A percentile compares a stretch with the other conserved stretches of the same genome.
Evolutionary conservation across 371 early-diverging fungal species (phyloP).

Genomic region (Lichtheimia corymbifera): DNA sequence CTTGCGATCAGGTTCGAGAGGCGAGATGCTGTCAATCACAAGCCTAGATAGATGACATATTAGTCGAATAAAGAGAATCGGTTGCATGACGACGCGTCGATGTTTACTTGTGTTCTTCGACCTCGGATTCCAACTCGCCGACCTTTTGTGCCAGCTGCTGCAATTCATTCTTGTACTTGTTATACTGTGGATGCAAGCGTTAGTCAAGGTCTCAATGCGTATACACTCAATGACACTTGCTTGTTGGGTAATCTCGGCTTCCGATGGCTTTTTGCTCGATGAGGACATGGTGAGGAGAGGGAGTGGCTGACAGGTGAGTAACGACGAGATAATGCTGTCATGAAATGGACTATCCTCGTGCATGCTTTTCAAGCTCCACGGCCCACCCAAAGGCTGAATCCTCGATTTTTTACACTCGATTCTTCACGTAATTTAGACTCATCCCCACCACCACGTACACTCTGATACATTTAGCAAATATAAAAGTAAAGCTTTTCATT

Average conservation of each 20-base stretch:
- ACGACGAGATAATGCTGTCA: too few relatives aligned
- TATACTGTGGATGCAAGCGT: slow-evolving; percentile 51
- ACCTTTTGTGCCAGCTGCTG: slow-evolving; percentile 85
- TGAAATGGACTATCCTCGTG: too few relatives aligned
- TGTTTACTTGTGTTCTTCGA: slow-evolving; percentile 90
- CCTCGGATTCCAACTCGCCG: slow-evolving; percentile 92
- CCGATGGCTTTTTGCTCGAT: slow-evolving; percentile 40
- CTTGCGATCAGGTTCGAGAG: slow-evolving; percentile 82
- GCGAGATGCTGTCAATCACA: slow-evolving; percentile 90
- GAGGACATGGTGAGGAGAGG: neutral
- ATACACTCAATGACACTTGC: slow-evolving; percentile 13
- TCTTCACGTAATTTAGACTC: too few relatives aligned
- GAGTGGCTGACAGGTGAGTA: slow-evolving; percentile 1
- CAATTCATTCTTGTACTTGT: slow-evolving; percentile 85
- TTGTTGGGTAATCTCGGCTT: slow-evolving; percentile 52
- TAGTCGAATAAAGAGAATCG: neutral
- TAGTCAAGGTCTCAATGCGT: too few relatives aligned
- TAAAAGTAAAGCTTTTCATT: too few relatives aligned
- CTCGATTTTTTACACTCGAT: too few relatives aligned
- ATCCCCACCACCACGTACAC: too few relatives aligned
- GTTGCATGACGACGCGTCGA: neutral
- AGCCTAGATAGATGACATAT: slow-evolving; percentile 49
- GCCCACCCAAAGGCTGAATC: too few relatives aligned
- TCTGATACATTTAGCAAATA: too few relatives aligned
- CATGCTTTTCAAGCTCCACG: too few relatives aligned